Evolutionary conservation across 1,284 basidiomycete species (phyloP).

Genomic region (Malassezia restricta): DNA sequence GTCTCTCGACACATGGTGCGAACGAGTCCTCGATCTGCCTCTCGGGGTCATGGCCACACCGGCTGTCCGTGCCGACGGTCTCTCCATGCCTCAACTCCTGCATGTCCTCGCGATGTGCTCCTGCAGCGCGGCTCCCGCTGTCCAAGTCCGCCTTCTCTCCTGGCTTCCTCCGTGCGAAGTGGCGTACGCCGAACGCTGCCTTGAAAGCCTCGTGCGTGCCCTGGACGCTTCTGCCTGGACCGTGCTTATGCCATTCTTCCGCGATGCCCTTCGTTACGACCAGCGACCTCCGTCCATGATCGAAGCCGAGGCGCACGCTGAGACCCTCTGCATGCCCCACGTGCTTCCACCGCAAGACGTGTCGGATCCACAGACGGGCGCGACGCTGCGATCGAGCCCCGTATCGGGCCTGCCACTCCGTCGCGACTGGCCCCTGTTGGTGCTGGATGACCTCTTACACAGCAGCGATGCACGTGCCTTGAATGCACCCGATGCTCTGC

Average conservation of each 20-base stretch:
- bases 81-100: conserved; percentile 3
- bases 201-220: background rate
- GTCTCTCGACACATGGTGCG: background rate
- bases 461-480: conserved; percentile 31
- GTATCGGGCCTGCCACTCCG: conserved; percentile 56
- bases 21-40: background rate
- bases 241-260: conserved; percentile 5
- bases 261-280: background rate
- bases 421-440: conserved; percentile 61
- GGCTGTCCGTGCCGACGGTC: background rate
- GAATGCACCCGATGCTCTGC: conserved; percentile 59
- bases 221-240: background rate
- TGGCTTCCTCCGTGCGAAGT: background rate
- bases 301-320: background rate
- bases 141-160: background rate
- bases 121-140: background rate
- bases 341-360: background rate
- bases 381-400: conserved; percentile 47
- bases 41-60: background rate
- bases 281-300: background rate
- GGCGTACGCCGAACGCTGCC: background rate
- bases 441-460: conserved; percentile 65
- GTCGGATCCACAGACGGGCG: conserved; percentile 29
- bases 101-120: background rate
- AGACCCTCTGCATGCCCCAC: background rate